These are phyloP conservation scores for Rosa chinensis DNA, from an alignment of 306 rosid genomes.

Conservation along the genomic window DNA sequence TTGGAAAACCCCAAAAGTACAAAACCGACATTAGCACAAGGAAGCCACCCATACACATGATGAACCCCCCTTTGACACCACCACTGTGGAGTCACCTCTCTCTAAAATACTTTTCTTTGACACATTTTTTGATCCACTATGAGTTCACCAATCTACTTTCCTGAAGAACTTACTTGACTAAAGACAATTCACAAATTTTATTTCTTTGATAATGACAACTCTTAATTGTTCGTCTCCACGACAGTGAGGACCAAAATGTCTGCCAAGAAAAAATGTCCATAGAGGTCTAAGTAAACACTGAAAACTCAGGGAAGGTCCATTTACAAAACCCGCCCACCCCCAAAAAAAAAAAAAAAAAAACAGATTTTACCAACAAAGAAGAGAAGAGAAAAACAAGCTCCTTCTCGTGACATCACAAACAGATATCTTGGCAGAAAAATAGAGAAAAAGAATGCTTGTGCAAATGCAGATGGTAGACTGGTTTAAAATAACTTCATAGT, in stretches of 20 bases:
- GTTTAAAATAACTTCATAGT: background rate
- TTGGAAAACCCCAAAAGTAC: background rate
- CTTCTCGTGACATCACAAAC: background rate
- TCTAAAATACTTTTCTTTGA: background rate
- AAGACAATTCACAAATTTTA: background rate
- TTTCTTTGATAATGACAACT: background rate
- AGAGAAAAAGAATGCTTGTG: background rate
- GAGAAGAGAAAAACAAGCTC: background rate
- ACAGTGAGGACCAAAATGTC: background rate
- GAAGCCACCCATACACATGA: background rate
- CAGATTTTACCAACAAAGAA: slow-evolving; percentile 1
- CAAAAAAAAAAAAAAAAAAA: background rate
- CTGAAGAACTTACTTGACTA: background rate
- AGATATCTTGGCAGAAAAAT: background rate
- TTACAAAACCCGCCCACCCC: no score
- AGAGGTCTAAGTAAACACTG: background rate
- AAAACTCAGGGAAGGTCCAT: background rate
- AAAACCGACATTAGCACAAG: background rate
- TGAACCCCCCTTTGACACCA: background rate
- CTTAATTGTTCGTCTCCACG: background rate
- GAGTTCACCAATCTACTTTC: background rate
- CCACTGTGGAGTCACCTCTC: background rate
- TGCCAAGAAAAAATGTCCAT: background rate
- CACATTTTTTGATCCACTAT: background rate
- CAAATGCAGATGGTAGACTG: slow-evolving; percentile 6